Base-by-base conservation (phyloP, 805 yeast species). In the Kuraishia ogatae region DNA sequence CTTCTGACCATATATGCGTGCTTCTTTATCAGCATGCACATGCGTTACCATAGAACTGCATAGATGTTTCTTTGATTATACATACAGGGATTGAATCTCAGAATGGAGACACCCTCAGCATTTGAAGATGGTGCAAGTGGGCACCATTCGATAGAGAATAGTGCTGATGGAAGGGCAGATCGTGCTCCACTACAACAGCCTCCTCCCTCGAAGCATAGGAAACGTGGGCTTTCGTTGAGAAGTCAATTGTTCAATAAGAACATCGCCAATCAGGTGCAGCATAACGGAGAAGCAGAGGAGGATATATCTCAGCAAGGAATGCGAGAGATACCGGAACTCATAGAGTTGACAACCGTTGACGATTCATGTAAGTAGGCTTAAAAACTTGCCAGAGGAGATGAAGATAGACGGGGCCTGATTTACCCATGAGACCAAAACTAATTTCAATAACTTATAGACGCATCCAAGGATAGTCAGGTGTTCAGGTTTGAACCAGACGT, bases 191-290 rank as follows among this genome's bases (percentile, higher is more conserved):
- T 57, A 11, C 54, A 54, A 35, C 55, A 48, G 28, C 61, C 69
- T 4, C 59, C 58, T 47, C 64, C 70, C 1, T 62, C 65, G 17
- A 66, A 60, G 54, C 70, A 77, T 29, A 71, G 88, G 58, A 78
- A 77, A 58, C 68, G 92, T 61, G 91, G 91, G 0, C 81, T 83
- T 57, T 83, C 89, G 8, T 67, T 86, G 55, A 73, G 92, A 57
- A 75, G 87, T 0, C 90, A 86, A 69, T 72, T 86, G 52, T 77
- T 85, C 69, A 81, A 76, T 63, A 81, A 75, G 55, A 61, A 62
- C 23, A 59, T 71, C 52, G 58, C 56, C 54, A 71, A 54, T 61
- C 65, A 26, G 66, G 63, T 3, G 64, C 62, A 21, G 28, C 52
- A 19, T 58, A 52, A 54, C 5, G 54, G 39, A 4, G 52, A 51